Evolutionary conservation across 805 yeast genomes (phyloP).

Genomic region (Candida argentea): DNA sequence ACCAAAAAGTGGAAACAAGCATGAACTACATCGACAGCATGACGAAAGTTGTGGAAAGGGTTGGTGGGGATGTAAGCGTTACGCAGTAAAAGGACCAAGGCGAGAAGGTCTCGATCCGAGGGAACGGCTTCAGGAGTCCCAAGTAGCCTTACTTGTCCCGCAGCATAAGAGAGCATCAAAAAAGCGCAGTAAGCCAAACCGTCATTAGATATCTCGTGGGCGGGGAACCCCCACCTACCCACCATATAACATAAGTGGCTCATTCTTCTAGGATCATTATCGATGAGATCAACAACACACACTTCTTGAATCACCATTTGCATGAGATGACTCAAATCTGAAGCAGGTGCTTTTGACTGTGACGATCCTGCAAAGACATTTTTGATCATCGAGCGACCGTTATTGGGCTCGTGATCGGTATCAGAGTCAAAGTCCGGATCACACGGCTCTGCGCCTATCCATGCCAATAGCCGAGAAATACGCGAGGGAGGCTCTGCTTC

Average conservation of each 20-base stretch:
- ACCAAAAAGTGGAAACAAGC: slow-evolving; percentile 64
- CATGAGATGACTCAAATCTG: slow-evolving; percentile 14
- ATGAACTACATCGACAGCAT: slow-evolving; percentile 92
- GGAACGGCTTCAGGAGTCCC: slow-evolving; percentile 6
- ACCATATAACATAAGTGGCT: slow-evolving; percentile 30
- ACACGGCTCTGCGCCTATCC: too few species aligned
- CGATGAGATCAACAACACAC: not conserved
- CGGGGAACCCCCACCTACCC: slow-evolving; percentile 61
- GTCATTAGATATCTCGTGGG: slow-evolving; percentile 53
- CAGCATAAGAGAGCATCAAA: slow-evolving; percentile 41
- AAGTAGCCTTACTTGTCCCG: slow-evolving; percentile 9
- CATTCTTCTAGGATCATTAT: slow-evolving; percentile 9
- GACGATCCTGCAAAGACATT: too few species aligned
- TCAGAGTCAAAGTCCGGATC: too few species aligned
- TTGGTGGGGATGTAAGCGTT: slow-evolving; percentile 77
- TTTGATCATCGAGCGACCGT: too few species aligned
- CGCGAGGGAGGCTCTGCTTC: too few species aligned
- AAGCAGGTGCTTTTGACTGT: slow-evolving; percentile 23
- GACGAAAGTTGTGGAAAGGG: slow-evolving; percentile 91
- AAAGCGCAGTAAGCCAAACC: slow-evolving; percentile 56
- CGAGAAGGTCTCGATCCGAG: slow-evolving; percentile 36
- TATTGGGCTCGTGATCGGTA: too few species aligned
- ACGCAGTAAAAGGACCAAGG: slow-evolving; percentile 57
- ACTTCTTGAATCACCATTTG: not conserved
- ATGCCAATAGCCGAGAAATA: too few species aligned